Conservation (phyloP, 352 stramenopile species). For the Phytophthora palmivora region DNA sequence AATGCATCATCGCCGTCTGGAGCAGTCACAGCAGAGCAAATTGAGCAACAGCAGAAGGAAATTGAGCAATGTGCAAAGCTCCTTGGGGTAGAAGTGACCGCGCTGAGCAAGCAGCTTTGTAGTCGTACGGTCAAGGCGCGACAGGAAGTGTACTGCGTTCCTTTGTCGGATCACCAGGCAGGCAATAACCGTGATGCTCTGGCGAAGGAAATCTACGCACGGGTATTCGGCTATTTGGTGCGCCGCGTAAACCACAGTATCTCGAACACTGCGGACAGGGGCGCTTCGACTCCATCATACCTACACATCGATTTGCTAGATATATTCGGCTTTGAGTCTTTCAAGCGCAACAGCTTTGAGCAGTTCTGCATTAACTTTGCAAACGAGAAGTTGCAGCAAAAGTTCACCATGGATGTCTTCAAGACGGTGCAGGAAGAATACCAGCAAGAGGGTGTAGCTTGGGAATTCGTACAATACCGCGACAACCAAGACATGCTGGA, state of each 20-base stretch:
- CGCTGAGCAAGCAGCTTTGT: conserved; percentile 75
- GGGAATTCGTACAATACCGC: conserved; percentile 85
- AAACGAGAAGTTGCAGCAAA: conserved; percentile 95
- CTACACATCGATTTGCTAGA: conserved; percentile 95
- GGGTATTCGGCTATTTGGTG: conserved; percentile 96
- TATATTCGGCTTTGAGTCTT: conserved; percentile 98
- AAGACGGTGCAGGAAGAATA: conserved; percentile 91
- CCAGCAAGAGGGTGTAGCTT: conserved; percentile 68
- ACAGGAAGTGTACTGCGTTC: conserved; percentile 86
- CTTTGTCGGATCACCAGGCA: conserved; percentile 73
- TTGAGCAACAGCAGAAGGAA: conserved; percentile 63
- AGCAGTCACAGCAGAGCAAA: conserved; percentile 35
- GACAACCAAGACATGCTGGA: conserved; percentile 94
- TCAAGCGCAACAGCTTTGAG: conserved; percentile 94
- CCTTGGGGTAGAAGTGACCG: conserved; percentile 69
- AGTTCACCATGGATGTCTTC: conserved; percentile 90
- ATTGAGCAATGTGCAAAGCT: conserved; percentile 71
- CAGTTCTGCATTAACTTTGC: conserved; percentile 97
- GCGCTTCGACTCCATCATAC: conserved; percentile 44
- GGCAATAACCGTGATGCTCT: conserved; percentile 94
- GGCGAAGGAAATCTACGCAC: conserved; percentile 95
- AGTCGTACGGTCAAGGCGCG: conserved; percentile 84
- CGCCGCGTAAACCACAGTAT: conserved; percentile 86
- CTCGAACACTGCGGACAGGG: conserved; percentile 48
- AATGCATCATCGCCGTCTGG: conserved; percentile 23